Percentiles rank a stretch among this genome's conserved stretches.
Evolutionary conservation across 495 filamentous ascomycete genomes (phyloP).

Genomic region (Aspergillus leporis): DNA sequence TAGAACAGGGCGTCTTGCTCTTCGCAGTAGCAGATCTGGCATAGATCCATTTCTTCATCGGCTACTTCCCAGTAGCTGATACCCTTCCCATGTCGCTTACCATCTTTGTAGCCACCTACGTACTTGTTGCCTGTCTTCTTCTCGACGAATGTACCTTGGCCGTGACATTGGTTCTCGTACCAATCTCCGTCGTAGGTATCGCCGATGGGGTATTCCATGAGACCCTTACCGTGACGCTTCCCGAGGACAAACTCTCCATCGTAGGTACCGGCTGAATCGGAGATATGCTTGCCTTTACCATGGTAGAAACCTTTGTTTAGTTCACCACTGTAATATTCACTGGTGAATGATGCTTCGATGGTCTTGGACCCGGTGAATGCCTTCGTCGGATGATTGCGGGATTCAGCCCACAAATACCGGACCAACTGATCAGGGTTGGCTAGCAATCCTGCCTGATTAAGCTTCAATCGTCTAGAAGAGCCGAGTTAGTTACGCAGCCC

Average conservation of each 20-base stretch:
- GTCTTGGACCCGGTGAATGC: constrained; percentile 47
- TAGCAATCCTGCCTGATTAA: constrained; percentile 43
- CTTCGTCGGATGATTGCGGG: constrained; percentile 46
- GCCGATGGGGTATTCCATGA: constrained; percentile 60
- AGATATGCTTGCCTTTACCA: constrained; percentile 54
- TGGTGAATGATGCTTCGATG: constrained; percentile 47
- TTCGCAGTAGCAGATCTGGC: constrained; percentile 66
- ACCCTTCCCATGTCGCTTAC: constrained; percentile 63
- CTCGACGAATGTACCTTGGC: constrained; percentile 59
- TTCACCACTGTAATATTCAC: constrained; percentile 49
- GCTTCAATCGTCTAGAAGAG: constrained; percentile 29
- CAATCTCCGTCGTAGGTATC: constrained; percentile 65
- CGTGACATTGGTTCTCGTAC: constrained; percentile 55
- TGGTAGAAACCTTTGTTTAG: constrained; percentile 52
- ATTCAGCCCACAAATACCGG: constrained; percentile 46
- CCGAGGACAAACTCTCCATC: constrained; percentile 54
- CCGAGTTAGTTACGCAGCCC: constrained; percentile 12
- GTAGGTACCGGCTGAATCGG: constrained; percentile 56
- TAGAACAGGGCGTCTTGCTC: constrained; percentile 63
- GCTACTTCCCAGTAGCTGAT: constrained; percentile 63
- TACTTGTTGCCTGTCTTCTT: constrained; percentile 63
- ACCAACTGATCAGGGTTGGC: constrained; percentile 47
- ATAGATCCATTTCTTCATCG: constrained; percentile 61
- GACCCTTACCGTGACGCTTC: constrained; percentile 55
- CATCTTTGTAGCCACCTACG: constrained; percentile 62